A percentile compares a stretch with the other conserved stretches of the same genome.
Conservation (phyloP, 495 filamentous ascomycete species). For the Xylaria longipes region DNA sequence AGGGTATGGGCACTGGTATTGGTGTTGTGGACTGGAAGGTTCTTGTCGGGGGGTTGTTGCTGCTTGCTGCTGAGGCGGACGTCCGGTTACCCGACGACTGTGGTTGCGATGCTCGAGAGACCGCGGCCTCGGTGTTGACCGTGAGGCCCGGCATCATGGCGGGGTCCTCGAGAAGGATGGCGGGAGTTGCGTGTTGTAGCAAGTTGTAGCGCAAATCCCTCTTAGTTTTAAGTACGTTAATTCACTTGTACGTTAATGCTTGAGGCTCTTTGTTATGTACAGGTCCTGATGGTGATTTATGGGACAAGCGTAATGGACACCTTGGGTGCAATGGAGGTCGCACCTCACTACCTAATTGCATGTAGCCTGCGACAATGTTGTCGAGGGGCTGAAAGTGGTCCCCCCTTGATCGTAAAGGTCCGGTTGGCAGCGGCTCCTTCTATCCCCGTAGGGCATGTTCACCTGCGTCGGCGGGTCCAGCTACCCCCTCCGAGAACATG, state of each 20-base stretch:
- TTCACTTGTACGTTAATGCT: background rate
- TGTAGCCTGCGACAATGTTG: slow-evolving; percentile 1
- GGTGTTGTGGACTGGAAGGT: slow-evolving; percentile 26
- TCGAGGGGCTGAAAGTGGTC: slow-evolving; percentile 12
- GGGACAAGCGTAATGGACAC: background rate
- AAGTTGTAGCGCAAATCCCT: background rate
- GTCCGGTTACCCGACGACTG: slow-evolving; percentile 5
- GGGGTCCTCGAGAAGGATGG: slow-evolving; percentile 8
- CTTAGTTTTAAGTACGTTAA: background rate
- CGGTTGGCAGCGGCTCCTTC: slow-evolving; percentile 15
- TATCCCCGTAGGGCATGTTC: background rate
- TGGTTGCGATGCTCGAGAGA: slow-evolving; percentile 14
- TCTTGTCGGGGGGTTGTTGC: slow-evolving; percentile 19
- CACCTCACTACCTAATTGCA: background rate
- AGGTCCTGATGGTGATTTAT: background rate
- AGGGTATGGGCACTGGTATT: slow-evolving; percentile 20
- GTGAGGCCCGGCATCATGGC: slow-evolving; percentile 37
- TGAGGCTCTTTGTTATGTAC: background rate
- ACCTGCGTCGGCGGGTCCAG: too few relatives aligned
- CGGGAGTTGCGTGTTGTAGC: background rate
- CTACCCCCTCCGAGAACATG: background rate
- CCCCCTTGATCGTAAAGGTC: background rate
- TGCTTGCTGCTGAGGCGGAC: background rate
- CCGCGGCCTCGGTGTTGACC: slow-evolving; percentile 32
- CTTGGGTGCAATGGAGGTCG: background rate